phyloP scores from a whole-genome alignment of 2,329 filamentous ascomycete species.

The Fusarium marasasianum region DNA sequence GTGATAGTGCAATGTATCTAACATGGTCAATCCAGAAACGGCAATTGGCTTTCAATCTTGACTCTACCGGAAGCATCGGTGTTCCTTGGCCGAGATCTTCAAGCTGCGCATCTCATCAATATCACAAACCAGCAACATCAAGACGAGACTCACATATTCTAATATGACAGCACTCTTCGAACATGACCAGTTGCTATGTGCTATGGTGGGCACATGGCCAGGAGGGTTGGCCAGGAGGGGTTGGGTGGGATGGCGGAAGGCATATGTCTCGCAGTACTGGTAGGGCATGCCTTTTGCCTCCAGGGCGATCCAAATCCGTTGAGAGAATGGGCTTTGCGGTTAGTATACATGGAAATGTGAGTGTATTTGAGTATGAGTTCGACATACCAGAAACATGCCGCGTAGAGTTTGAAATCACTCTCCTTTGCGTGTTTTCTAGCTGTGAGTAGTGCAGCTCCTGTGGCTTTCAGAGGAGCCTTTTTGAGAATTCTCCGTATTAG shows the following conservation, averaged over 20 bases:
- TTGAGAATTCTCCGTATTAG: constrained; percentile 45
- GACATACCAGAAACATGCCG: constrained; percentile 84
- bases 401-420: constrained; percentile 78
- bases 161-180: constrained; percentile 84
- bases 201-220: constrained; percentile 79
- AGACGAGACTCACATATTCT: constrained; percentile 73
- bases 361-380: not conserved
- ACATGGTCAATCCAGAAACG: constrained; percentile 85
- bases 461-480: constrained; percentile 78
- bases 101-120: constrained; percentile 54
- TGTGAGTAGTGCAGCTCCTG: constrained; percentile 74
- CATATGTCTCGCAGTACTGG: constrained; percentile 87
- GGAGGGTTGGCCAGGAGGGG: constrained; percentile 80
- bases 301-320: constrained; percentile 88
- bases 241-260: constrained; percentile 70
- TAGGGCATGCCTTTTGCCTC: constrained; percentile 82
- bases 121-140: not conserved
- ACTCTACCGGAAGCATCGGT: constrained; percentile 70
- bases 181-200: constrained; percentile 82
- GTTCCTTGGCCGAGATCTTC: constrained; percentile 74
- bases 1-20: constrained; percentile 17
- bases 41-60: constrained; percentile 76
- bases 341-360: not conserved
- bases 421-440: constrained; percentile 76
- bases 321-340: constrained; percentile 75